These are phyloP conservation scores for Sugiyamaella sp. DNA, from an alignment of 1,139 yeast genomes.

Conservation along the genomic window DNA sequence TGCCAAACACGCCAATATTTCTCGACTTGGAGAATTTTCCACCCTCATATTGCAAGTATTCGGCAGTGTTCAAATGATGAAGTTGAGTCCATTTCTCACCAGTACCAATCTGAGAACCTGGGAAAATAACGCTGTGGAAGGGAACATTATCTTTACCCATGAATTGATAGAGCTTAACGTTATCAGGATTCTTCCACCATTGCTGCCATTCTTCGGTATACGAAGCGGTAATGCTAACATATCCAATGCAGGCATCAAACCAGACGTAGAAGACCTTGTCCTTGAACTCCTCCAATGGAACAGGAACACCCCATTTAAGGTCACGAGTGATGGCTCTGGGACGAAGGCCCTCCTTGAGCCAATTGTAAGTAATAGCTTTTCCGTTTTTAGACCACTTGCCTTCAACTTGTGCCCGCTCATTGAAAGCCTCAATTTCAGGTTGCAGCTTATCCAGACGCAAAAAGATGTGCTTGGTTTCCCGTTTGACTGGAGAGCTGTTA, in stretches of 20 bases:
- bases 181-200: conserved; percentile 93
- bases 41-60: conserved; percentile 94
- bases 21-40: conserved; percentile 97
- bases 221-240: conserved; percentile 92
- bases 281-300: conserved; percentile 75
- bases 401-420: conserved; percentile 60
- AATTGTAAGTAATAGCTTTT: conserved; percentile 80
- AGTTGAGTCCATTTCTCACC: conserved; percentile 86
- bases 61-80: conserved; percentile 91
- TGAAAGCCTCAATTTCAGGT: conserved; percentile 73
- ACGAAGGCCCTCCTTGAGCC: conserved; percentile 91
- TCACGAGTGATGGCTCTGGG: conserved; percentile 98
- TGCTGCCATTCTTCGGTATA: conserved; percentile 80
- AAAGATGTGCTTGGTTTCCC: conserved; percentile 83
- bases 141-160: conserved; percentile 99
- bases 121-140: conserved; percentile 98
- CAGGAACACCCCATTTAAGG: conserved; percentile 98
- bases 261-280: conserved; percentile 95
- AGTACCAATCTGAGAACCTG: conserved; percentile 89
- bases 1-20: conserved; percentile 97
- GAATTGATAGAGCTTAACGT: conserved; percentile 86
- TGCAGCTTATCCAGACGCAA: conserved; percentile 82
- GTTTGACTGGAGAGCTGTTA: conserved; percentile 74
- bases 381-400: conserved; percentile 95
- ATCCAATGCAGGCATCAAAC: conserved; percentile 98